A percentile compares a stretch with the other conserved stretches of the same genome.
These are phyloP conservation scores for Rhododendron simsii DNA, from an alignment of 148 eudicot species.

Conservation along the genomic window DNA sequence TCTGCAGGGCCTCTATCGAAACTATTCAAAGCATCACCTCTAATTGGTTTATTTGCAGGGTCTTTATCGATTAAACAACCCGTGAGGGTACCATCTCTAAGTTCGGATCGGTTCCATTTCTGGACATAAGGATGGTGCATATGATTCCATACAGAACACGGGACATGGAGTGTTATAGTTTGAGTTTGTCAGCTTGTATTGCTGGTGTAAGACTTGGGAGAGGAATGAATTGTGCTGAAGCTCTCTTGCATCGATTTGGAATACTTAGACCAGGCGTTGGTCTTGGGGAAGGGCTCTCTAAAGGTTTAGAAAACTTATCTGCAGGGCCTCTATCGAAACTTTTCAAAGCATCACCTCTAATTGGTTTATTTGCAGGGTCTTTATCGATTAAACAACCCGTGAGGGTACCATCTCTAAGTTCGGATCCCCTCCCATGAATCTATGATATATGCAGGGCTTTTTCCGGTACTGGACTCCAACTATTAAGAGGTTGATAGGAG, in stretches of 20 bases:
- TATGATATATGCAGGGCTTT: slow-evolving; percentile 54
- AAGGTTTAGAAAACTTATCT: slow-evolving; percentile 39
- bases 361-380: neutral
- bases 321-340: slow-evolving; percentile 72
- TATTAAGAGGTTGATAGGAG: slow-evolving; percentile 57
- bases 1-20: slow-evolving; percentile 64
- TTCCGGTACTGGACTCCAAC: slow-evolving; percentile 82
- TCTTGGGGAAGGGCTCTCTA: slow-evolving; percentile 81
- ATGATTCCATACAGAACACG: slow-evolving; percentile 65
- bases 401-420: neutral
- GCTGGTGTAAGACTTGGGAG: slow-evolving; percentile 91
- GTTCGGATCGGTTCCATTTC: slow-evolving; percentile 21
- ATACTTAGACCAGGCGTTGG: slow-evolving; percentile 56
- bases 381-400: too few relatives aligned
- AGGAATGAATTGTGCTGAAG: slow-evolving; percentile 85
- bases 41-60: neutral
- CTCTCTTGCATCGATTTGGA: slow-evolving; percentile 82
- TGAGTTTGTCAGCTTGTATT: slow-evolving; percentile 72
- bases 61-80: too few relatives aligned
- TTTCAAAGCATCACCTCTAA: slow-evolving; percentile 63
- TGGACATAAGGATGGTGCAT: slow-evolving; percentile 57
- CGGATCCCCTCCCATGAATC: neutral
- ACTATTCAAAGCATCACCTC: slow-evolving; percentile 68
- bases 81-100: neutral
- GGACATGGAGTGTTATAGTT: slow-evolving; percentile 79